phyloP scores from a whole-genome alignment of 768 basidiomycete species.

The Pleurotus giganteus region DNA sequence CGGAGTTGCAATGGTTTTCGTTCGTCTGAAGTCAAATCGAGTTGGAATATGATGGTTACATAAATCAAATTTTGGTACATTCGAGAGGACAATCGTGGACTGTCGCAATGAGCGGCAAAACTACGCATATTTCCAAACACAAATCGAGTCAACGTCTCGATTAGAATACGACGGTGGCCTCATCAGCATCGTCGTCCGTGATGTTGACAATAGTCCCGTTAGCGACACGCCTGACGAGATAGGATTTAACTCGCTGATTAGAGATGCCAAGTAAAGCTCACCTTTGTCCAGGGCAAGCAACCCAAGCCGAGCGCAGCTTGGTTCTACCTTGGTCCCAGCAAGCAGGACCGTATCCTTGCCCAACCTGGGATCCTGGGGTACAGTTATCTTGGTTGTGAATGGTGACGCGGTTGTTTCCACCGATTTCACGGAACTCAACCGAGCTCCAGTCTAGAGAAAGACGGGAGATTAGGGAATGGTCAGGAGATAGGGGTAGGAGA shows the following conservation, averaged over 20 bases:
- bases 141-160: no score
- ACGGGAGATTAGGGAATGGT: no score
- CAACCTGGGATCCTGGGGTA: not conserved
- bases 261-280: not conserved
- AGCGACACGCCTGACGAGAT: not conserved
- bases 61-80: no score
- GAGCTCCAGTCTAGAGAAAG: not conserved
- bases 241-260: not conserved
- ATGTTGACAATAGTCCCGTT: not conserved
- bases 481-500: no score
- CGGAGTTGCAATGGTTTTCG: no score
- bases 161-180: not conserved
- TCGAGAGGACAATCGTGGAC: no score
- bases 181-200: not conserved
- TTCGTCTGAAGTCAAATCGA: no score
- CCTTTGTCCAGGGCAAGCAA: not conserved
- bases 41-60: no score
- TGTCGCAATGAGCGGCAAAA: no score
- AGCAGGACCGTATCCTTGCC: not conserved
- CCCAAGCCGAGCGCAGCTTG: not conserved
- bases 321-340: not conserved
- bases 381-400: not conserved
- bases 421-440: not conserved
- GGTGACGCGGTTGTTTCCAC: not conserved
- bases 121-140: no score